phyloP scores from a whole-genome alignment of 768 basidiomycete genomes.

The Phaeotremella skinneri region DNA sequence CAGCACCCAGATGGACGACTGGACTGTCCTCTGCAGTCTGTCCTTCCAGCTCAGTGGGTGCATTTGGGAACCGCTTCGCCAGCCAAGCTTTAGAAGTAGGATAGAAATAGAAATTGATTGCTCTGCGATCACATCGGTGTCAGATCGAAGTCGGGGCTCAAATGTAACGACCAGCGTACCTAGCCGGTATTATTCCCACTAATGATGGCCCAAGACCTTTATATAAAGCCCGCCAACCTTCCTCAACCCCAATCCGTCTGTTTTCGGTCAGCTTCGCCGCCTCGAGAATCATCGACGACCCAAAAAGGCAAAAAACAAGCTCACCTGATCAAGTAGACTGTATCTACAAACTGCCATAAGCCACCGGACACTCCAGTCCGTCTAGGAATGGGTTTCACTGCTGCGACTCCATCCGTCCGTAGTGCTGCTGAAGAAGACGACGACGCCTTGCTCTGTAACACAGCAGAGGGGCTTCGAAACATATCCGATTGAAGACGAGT shows the following conservation, averaged over 20 bases:
- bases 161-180: too few species aligned
- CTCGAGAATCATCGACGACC: neutral
- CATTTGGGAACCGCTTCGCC: constrained; percentile 64
- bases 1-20: constrained; percentile 79
- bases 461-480: constrained; percentile 55
- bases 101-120: constrained; percentile 97
- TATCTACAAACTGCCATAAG: constrained; percentile 92
- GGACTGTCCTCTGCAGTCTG: constrained; percentile 75
- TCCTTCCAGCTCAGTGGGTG: constrained; percentile 49
- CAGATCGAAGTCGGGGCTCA: neutral
- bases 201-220: constrained; percentile 91
- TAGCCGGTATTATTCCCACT: constrained; percentile 90
- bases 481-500: constrained; percentile 91
- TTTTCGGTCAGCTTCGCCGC: neutral
- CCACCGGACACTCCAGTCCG: constrained; percentile 57
- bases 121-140: constrained; percentile 50
- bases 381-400: constrained; percentile 38
- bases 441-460: constrained; percentile 11
- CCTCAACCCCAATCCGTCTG: constrained; percentile 72
- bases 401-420: constrained; percentile 51
- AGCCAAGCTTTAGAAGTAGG: constrained; percentile 93
- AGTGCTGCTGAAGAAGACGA: constrained; percentile 1
- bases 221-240: constrained; percentile 85
- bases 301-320: constrained; percentile 26
- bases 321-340: constrained; percentile 81